Conservation (phyloP, 2,329 filamentous ascomycete genomes). For the Aspergillus ustus region DNA sequence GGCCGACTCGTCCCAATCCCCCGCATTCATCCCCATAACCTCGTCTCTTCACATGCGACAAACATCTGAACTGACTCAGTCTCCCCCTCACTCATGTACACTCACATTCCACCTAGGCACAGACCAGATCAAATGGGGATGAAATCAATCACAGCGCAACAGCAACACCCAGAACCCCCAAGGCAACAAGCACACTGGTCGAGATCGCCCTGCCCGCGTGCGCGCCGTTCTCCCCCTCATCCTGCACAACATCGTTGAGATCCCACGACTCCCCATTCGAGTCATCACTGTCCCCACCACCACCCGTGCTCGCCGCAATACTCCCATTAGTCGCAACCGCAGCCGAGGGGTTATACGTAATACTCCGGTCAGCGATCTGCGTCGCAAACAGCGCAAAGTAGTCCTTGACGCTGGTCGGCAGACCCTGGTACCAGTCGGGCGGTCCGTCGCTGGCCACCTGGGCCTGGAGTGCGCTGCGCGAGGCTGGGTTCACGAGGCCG, state of each 20-base stretch:
- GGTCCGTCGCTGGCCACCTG: neutral
- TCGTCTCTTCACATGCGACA: neutral
- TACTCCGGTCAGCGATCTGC: neutral
- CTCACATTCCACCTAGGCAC: neutral
- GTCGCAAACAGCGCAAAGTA: neutral
- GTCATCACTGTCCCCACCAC: neutral
- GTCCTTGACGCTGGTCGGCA: neutral
- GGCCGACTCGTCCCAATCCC: neutral
- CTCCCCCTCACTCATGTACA: neutral
- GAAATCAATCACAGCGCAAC: neutral
- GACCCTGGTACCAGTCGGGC: conserved; percentile 1
- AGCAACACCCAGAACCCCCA: conserved; percentile 1
- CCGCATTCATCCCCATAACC: neutral
- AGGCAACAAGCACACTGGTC: neutral
- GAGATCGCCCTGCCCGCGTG: neutral
- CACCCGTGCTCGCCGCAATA: neutral
- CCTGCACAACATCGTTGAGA: neutral
- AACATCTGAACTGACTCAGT: neutral
- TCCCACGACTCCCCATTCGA: neutral
- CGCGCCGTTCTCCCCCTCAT: neutral
- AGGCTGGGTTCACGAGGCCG: conserved; percentile 4
- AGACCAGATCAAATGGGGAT: neutral
- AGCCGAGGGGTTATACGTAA: neutral
- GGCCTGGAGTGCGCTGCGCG: neutral
- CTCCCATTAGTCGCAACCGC: neutral